phyloP scores from a whole-genome alignment of 1,139 yeast species.

The Kluyveromyces marxianus region DNA sequence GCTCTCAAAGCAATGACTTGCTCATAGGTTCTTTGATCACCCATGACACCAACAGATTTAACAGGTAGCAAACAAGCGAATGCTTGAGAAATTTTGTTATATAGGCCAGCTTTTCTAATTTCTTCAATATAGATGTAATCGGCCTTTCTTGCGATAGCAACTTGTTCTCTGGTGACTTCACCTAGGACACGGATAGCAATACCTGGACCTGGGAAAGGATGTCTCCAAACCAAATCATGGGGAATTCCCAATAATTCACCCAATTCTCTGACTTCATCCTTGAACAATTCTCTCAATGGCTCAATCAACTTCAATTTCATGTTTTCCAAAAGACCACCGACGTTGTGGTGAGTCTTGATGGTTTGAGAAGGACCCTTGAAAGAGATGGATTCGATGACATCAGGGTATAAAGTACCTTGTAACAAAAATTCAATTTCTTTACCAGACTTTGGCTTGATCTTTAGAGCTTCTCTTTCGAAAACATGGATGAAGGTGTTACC shows the following conservation, averaged over 20 bases:
- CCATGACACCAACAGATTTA: constrained; percentile 98
- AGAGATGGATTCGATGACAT: constrained; percentile 95
- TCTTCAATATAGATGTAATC: constrained; percentile 94
- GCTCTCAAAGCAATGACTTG: constrained; percentile 99
- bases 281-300: constrained; percentile 96
- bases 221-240: constrained; percentile 98
- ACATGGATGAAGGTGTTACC: constrained; percentile 97
- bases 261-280: constrained; percentile 95
- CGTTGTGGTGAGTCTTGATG: constrained; percentile 98
- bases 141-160: constrained; percentile 95
- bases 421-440: constrained; percentile 85
- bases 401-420: constrained; percentile 98
- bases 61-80: constrained; percentile 96
- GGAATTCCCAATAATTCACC: constrained; percentile 95
- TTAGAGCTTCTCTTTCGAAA: constrained; percentile 91
- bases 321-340: constrained; percentile 94
- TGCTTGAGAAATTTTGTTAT: constrained; percentile 91
- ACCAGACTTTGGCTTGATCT: constrained; percentile 83
- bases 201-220: constrained; percentile 99
- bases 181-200: constrained; percentile 97
- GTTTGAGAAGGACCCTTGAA: constrained; percentile 99
- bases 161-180: constrained; percentile 88
- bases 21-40: constrained; percentile 98
- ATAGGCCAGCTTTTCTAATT: constrained; percentile 86
- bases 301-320: constrained; percentile 97